Base-by-base conservation (phyloP, 768 basidiomycete species). In the Boletus fagicola region DNA sequence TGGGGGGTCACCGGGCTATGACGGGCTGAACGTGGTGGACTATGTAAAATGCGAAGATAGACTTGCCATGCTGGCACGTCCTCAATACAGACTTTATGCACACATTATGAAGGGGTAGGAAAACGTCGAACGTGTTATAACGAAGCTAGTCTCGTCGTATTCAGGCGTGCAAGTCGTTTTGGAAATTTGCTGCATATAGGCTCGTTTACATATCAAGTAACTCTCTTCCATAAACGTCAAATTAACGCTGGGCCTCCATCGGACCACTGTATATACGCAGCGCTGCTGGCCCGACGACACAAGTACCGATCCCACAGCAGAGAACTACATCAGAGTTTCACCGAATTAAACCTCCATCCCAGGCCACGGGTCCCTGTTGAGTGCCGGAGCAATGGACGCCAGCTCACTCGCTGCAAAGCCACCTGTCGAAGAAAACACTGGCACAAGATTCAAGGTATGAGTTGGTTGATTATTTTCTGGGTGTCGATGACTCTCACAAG, bases 381-480 rank as follows among this genome's bases (percentile, higher is more conserved):
- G 24, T n/a, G 22, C 24, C 39, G 13, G 26, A 39, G n/a, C 20
- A 5, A 67, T 69, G 68, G 61, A 69, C 20, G 28, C 55, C 40
- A 56, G 47, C 56, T 6, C 49, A 7, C 28, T 54, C 44, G 28
- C 57, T 24, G 18, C 57, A n/a, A 70, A 63, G 30, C 48, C 49
- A 40, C 57, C 45, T 5, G 54, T 46, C 0, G 69, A 73, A 45
- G 69, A 73, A 22, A 57, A 52, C 44, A n/a, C n/a, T n/a, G n/a
- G n/a, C n/a, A 26, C 49, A 11, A 64, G 58, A 58, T 53, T 60
- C 62, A 72, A 68, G 68, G 72, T 72, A 59, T 11, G 55, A 7
- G 33, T 42, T n/a, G 8, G 15, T 49, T 42, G 24, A 43, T 51
- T 11, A 6, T 47, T 11, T 31, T 24, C 30, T 31, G 28, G 30